Percentiles rank a stretch among this genome's conserved stretches.
Evolutionary conservation across 208 protist genomes (phyloP).

Genomic region (Wallacemonas sp.): DNA sequence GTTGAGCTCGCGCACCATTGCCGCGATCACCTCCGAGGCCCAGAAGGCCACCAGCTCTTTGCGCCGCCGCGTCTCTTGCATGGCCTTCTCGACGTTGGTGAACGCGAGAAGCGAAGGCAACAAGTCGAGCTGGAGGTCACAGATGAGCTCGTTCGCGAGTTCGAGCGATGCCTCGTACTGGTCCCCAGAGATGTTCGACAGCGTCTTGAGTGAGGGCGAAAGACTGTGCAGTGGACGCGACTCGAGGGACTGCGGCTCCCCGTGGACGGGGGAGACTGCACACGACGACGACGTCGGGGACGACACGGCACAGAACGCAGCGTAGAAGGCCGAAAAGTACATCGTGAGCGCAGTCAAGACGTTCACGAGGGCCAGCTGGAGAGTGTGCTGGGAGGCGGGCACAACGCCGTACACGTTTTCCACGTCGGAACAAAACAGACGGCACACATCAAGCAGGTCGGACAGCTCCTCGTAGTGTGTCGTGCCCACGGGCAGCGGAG

Average conservation of each 20-base stretch:
- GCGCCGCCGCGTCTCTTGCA: conserved; percentile 5
- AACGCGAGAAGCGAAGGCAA: background rate
- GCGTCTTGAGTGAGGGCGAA: too few relatives aligned
- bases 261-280: too few relatives aligned
- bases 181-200: background rate
- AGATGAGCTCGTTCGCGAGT: conserved; percentile 5
- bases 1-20: conserved; percentile 8
- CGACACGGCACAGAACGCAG: background rate
- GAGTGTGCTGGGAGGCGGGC: conserved; percentile 16
- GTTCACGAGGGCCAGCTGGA: conserved; percentile 16
- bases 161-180: background rate
- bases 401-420: conserved; percentile 25
- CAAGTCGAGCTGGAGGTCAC: background rate
- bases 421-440: conserved; percentile 35
- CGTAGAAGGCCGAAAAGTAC: background rate
- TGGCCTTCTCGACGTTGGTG: background rate
- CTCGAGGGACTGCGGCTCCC: too few relatives aligned
- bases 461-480: conserved; percentile 4
- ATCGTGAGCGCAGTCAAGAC: background rate
- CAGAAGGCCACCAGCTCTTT: conserved; percentile 4
- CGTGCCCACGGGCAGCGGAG: background rate
- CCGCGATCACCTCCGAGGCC: background rate
- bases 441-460: conserved; percentile 29
- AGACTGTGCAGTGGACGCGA: too few relatives aligned
- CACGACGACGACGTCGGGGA: background rate